Evolutionary conservation across 192 early-diverging fungal genomes (phyloP), one percentile per base, ranked within the genome.

Genomic region (Backusella liffmaniae): DNA sequence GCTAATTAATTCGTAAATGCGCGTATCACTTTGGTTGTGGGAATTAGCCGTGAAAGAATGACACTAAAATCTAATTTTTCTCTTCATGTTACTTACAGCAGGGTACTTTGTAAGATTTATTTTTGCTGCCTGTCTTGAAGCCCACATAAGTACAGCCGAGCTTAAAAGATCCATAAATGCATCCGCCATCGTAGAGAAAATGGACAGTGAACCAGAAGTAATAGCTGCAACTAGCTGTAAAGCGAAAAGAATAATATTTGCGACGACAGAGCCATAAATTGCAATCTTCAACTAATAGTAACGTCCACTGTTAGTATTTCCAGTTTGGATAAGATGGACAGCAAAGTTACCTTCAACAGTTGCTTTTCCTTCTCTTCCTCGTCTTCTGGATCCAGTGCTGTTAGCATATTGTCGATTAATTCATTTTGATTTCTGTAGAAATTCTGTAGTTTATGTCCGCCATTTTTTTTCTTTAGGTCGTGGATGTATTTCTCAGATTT

Each of bases 361-460:
- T 66, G 72, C 23, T 74, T 73, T 53, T 84, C 79, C 13, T 77
- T 66, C 37, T 88, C 82, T 69, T 87, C 76, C 39, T 66, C 74
- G 71, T 73, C 76, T 75, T 78, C 65, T 51, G 81, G 67, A 23
- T 79, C 79, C 29, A 82, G 73, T 26, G 92, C 88, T 8, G 85
- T 82, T 39, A 96, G 79, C 49, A 95, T 88, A 66, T 88, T 85
- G 66, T 93, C 85, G 78, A 96, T 96, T 49, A 92, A 85, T 59
- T 93, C 89, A 76, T 97, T 96, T 76, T 97, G 96, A 39, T 86
- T 78, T 67, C 91, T 76, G 80, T 97, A 97, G 75, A 95, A 97
- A 29, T 84, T 79, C 41, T 82, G 84, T n/a, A 93, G 77, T 69
- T 87, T 83, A 37, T 84, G 85, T 67, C 80, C 83, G 5, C 80